Conservation (phyloP, 179 eudicot genomes). For the Corrigiola litoralis region DNA sequence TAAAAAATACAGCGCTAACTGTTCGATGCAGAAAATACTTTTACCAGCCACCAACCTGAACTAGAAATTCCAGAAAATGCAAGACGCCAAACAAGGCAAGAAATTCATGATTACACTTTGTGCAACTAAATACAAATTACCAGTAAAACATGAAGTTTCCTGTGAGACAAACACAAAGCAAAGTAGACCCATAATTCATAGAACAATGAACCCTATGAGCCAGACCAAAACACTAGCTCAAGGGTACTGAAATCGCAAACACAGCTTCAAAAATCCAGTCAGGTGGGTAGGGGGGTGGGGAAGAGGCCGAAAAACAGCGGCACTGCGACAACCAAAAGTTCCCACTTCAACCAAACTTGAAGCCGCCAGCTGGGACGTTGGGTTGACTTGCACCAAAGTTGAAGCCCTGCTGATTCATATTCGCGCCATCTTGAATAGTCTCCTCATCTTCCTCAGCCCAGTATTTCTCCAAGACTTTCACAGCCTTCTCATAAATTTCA, state of each 20-base stretch:
- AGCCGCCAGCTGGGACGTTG: constrained; percentile 50
- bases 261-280: constrained; percentile 20
- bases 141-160: constrained; percentile 19
- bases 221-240: constrained; percentile 33
- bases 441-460: constrained; percentile 81
- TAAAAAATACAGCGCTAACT: constrained; percentile 1
- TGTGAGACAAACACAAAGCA: constrained; percentile 29
- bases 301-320: background rate
- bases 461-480: constrained; percentile 71
- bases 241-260: constrained; percentile 13
- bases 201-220: constrained; percentile 25
- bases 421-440: constrained; percentile 28
- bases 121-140: constrained; percentile 8
- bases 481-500: constrained; percentile 76
- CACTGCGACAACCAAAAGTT: background rate
- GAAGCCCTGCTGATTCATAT: constrained; percentile 38
- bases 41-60: constrained; percentile 10
- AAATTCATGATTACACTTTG: background rate
- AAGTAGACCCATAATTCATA: constrained; percentile 14
- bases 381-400: constrained; percentile 46
- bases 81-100: background rate
- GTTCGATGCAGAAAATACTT: constrained; percentile 6
- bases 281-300: background rate
- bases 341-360: constrained; percentile 43
- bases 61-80: background rate